Conservation (phyloP, 2,329 filamentous ascomycete genomes). For the Aureobasidium namibiae region DNA sequence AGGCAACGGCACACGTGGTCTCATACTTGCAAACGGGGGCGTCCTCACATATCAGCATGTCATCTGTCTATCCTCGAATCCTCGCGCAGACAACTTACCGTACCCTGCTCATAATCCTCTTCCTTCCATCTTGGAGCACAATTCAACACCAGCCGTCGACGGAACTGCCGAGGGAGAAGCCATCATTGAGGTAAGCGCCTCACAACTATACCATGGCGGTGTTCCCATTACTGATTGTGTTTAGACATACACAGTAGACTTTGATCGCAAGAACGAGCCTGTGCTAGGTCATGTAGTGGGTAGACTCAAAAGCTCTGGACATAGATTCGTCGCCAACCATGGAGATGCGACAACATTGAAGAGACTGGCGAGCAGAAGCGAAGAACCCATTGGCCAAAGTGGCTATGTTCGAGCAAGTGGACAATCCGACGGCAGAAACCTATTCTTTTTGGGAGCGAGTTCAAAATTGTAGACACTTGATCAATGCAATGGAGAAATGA, state of each 20-base stretch:
- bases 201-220: background rate
- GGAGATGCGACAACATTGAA: constrained; percentile 42
- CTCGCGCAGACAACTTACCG: constrained; percentile 28
- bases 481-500: too few species aligned
- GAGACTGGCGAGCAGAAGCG: constrained; percentile 33
- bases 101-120: constrained; percentile 45
- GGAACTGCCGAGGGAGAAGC: constrained; percentile 42
- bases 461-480: background rate
- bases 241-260: constrained; percentile 55
- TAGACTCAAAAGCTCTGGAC: constrained; percentile 34
- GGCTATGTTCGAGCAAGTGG: constrained; percentile 35
- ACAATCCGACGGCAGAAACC: constrained; percentile 28
- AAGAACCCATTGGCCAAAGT: constrained; percentile 42
- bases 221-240: background rate
- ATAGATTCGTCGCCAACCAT: constrained; percentile 51
- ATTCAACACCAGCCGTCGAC: constrained; percentile 31
- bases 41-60: constrained; percentile 58
- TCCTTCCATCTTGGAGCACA: constrained; percentile 33
- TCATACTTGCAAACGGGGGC: constrained; percentile 59
- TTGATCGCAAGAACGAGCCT: constrained; percentile 43
- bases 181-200: constrained; percentile 41
- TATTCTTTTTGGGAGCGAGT: constrained; percentile 24
- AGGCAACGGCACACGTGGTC: constrained; percentile 39
- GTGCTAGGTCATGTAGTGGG: constrained; percentile 45
- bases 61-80: constrained; percentile 46